Evolutionary conservation across 768 basidiomycete species (phyloP).

Genomic region (Royoungia palumana): DNA sequence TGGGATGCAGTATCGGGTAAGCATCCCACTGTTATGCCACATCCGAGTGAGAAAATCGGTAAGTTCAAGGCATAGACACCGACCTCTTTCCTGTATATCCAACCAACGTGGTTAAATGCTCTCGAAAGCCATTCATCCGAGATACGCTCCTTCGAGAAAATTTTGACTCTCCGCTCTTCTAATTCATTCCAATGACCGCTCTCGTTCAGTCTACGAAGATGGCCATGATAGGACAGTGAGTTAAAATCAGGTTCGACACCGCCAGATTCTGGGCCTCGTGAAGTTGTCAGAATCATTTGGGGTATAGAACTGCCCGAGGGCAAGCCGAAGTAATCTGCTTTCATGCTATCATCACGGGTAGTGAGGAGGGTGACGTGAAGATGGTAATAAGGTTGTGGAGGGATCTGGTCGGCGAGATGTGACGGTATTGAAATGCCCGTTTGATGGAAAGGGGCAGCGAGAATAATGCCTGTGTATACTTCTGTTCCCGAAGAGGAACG

Average conservation of each 20-base stretch:
- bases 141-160: constrained; percentile 69
- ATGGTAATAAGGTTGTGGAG: constrained; percentile 71
- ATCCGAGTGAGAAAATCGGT: constrained; percentile 3
- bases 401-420: constrained; percentile 50
- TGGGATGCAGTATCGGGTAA: constrained; percentile 71
- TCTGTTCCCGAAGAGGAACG: constrained; percentile 43
- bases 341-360: constrained; percentile 63
- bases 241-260: constrained; percentile 76
- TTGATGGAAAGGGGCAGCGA: constrained; percentile 83
- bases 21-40: constrained; percentile 64
- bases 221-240: constrained; percentile 78
- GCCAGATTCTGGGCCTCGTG: constrained; percentile 53
- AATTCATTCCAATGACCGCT: constrained; percentile 20
- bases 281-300: constrained; percentile 68
- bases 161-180: constrained; percentile 75
- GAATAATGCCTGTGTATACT: constrained; percentile 71
- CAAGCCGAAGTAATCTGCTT: constrained; percentile 69
- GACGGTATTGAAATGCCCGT: constrained; percentile 53
- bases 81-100: constrained; percentile 81
- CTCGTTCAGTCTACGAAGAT: constrained; percentile 33
- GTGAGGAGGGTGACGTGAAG: constrained; percentile 87
- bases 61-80: constrained; percentile 3
- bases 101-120: constrained; percentile 71
- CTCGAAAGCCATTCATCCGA: constrained; percentile 66
- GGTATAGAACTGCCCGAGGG: constrained; percentile 46